phyloP scores from a whole-genome alignment of 2,329 filamentous ascomycete genomes.

The Cordyceps cateniannulata region DNA sequence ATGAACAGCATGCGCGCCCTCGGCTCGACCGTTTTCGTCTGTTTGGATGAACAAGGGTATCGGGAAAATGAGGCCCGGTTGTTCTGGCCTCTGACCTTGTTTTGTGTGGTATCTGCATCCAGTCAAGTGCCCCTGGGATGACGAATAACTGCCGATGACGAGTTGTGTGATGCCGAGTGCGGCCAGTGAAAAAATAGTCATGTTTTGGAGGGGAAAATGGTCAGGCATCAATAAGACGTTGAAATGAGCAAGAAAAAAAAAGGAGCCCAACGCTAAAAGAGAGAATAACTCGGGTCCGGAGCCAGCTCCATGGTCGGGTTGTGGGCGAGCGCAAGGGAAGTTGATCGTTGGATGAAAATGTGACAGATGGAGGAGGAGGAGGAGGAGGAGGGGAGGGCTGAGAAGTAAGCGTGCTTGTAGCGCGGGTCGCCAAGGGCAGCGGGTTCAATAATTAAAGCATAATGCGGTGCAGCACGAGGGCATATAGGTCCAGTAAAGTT shows the following conservation, averaged over 20 bases:
- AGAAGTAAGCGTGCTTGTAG: background rate
- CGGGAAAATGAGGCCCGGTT: background rate
- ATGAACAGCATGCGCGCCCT: background rate
- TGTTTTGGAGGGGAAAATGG: background rate
- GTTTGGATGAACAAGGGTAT: slow-evolving; percentile 8
- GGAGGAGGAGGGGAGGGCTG: background rate
- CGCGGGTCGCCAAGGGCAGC: background rate
- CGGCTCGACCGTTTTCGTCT: background rate
- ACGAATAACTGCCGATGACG: slow-evolving; percentile 3
- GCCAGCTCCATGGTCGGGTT: background rate
- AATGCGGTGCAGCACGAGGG: background rate
- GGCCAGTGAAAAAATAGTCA: background rate
- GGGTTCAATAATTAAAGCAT: background rate
- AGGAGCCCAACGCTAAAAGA: background rate
- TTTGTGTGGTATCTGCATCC: background rate
- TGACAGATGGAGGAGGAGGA: background rate
- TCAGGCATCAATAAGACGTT: background rate
- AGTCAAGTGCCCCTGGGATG: too few species aligned
- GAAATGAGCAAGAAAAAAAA: background rate
- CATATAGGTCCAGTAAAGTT: background rate
- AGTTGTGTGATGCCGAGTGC: background rate
- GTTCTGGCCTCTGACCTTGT: background rate
- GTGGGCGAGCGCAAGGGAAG: background rate
- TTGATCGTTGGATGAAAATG: background rate
- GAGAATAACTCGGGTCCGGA: background rate